phyloP scores from a whole-genome alignment of 1,139 yeast genomes.

The Taphrina flavorubra region DNA sequence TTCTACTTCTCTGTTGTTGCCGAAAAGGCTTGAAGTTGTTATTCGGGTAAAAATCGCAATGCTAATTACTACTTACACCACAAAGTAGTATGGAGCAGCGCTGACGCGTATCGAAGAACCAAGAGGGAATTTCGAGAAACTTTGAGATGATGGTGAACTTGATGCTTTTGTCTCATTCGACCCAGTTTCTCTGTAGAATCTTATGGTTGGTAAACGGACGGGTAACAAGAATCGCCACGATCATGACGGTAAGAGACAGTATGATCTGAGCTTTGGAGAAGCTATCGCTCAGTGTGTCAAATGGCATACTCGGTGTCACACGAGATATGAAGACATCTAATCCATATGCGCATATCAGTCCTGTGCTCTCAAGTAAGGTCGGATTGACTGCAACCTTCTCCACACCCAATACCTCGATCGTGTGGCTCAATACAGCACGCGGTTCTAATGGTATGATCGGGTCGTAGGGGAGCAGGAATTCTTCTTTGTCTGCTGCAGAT shows the following conservation, averaged over 20 bases:
- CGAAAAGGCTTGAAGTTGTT: conserved; percentile 10
- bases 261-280: conserved; percentile 73
- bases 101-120: no score
- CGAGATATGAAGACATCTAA: conserved; percentile 75
- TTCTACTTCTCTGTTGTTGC: conserved; percentile 35
- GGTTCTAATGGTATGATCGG: conserved; percentile 61
- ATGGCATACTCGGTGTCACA: conserved; percentile 80
- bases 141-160: no score
- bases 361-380: conserved; percentile 81
- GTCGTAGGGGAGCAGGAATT: conserved; percentile 70
- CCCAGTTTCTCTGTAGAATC: conserved; percentile 34
- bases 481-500: conserved; percentile 62
- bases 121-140: no score
- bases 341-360: conserved; percentile 70
- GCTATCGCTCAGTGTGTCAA: conserved; percentile 70
- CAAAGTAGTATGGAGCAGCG: no score
- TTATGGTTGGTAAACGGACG: conserved; percentile 62
- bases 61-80: no score
- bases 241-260: conserved; percentile 63
- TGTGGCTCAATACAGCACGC: conserved; percentile 55
- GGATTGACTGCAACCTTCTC: conserved; percentile 58
- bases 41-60: no score
- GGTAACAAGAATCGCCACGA: conserved; percentile 57
- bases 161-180: conserved; percentile 2
- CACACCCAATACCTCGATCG: conserved; percentile 48